Evolutionary conservation across 495 filamentous ascomycete genomes (phyloP), one percentile per base, ranked within the genome.

Genomic region (Pseudomonodictys pantanalensis): DNA sequence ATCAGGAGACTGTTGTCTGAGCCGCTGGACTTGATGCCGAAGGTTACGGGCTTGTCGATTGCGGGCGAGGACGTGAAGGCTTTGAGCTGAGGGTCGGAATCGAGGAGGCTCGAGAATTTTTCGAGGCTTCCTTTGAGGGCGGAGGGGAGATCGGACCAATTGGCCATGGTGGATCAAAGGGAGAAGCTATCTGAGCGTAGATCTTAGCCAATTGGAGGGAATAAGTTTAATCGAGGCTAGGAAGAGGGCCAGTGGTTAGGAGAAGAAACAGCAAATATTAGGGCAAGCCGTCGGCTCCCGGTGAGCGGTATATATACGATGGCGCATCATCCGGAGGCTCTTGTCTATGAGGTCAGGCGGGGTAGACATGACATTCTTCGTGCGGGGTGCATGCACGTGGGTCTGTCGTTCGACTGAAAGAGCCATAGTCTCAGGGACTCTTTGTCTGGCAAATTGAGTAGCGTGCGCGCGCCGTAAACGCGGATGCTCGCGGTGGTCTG

Each of bases 1-100:
- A 73, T 52, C 23, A 75, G 59, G 35, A 75, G 55, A 8, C 64
- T 50, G 43, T 65, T 70, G 35, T 70, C 64, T 20, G 61, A 60
- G 49, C 69, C 72, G 29, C 62, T 56, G 41, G 73, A 65, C 59
- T 73, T 72, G 67, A 71, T 69, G 23, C 70, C 72, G 42, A 74
- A 75, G 18, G 69, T 73, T 9, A 63, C 46, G 0, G 69, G 63
- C 45, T 56, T 42, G 35, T 47, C 50, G 20, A 73, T 68, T 39
- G 70, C 70, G 33, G 68, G 63, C 44, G 67, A 69, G 41, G 66
- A 68, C n/a, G 70, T 71, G 56, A 75, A 74, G 17, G 68, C 70
- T 28, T 64, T 61, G 50, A 73, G 65, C 50, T 73, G 69, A 11
- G 41, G 59, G 58, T 75, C 73, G 43, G 58, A 62, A 17, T 55